Evolutionary conservation across 306 rosid genomes (phyloP).

Genomic region (Quercus engelmannii): DNA sequence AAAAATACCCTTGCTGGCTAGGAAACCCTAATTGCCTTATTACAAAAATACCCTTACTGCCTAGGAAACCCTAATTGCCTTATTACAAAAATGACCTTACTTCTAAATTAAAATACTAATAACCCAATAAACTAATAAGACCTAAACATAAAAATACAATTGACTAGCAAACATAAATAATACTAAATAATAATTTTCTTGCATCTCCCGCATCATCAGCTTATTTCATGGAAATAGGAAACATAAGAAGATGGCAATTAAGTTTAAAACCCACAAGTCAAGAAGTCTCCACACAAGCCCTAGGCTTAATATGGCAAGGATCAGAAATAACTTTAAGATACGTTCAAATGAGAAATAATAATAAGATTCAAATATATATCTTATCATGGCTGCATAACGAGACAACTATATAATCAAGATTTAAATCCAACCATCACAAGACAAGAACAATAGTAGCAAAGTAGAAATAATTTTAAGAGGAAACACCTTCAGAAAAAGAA

Average conservation of each 20-base stretch:
- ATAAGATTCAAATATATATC: not conserved
- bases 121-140: no score
- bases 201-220: no score
- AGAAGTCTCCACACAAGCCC: not conserved
- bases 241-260: not conserved
- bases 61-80: no score
- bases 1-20: no score
- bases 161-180: no score
- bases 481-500: conserved; percentile 4
- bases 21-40: no score
- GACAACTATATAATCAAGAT: no score
- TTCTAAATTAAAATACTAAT: no score
- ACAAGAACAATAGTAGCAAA: conserved; percentile 1
- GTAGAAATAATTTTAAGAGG: conserved; percentile 22
- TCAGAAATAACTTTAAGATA: conserved; percentile 11
- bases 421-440: not conserved
- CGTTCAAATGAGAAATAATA: conserved; percentile 4
- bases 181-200: no score
- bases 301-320: conserved; percentile 11
- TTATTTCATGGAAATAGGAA: conserved; percentile 12
- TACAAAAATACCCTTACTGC: no score
- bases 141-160: no score
- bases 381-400: not conserved
- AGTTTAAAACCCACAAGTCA: not conserved
- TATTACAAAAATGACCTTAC: no score